Percentiles rank a stretch among this genome's conserved stretches.
Evolutionary conservation across 2,329 filamentous ascomycete species (phyloP).

Genomic region (Chaetomiaceae sp.): DNA sequence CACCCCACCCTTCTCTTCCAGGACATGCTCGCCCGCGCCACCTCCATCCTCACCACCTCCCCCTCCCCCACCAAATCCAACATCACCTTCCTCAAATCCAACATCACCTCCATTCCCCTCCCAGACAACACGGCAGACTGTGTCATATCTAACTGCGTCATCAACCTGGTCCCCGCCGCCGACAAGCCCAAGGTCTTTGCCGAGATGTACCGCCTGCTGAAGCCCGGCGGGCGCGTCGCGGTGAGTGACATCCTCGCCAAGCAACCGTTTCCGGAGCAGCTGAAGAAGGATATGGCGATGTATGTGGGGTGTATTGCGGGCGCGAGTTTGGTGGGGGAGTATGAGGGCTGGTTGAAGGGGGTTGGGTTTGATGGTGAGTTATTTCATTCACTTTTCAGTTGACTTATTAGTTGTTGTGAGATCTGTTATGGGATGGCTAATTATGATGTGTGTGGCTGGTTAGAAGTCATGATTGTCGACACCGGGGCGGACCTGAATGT

Average conservation of each 20-base stretch:
- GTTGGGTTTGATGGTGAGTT: constrained; percentile 47
- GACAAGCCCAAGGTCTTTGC: constrained; percentile 53
- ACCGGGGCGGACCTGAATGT: constrained; percentile 45
- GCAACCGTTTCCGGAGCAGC: constrained; percentile 42
- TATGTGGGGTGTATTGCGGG: constrained; percentile 60
- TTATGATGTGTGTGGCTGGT: no score
- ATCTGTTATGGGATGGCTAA: background rate
- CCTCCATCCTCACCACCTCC: constrained; percentile 36
- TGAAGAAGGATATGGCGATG: constrained; percentile 47
- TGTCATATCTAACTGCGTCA: constrained; percentile 60
- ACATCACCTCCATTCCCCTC: constrained; percentile 49
- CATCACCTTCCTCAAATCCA: constrained; percentile 46
- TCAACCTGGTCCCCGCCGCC: constrained; percentile 51
- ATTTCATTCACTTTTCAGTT: background rate
- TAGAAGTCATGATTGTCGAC: constrained; percentile 43
- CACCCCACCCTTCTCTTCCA: constrained; percentile 24
- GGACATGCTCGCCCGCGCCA: constrained; percentile 52
- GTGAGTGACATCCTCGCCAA: constrained; percentile 56
- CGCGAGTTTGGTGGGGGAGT: constrained; percentile 48
- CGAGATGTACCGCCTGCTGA: constrained; percentile 56
- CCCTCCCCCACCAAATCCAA: constrained; percentile 37
- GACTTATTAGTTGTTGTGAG: background rate
- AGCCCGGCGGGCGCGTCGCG: constrained; percentile 53
- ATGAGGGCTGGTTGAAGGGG: constrained; percentile 46
- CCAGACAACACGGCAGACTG: constrained; percentile 42